These are phyloP conservation scores for Corylus americana DNA, from an alignment of 306 rosid species.

Conservation along the genomic window DNA sequence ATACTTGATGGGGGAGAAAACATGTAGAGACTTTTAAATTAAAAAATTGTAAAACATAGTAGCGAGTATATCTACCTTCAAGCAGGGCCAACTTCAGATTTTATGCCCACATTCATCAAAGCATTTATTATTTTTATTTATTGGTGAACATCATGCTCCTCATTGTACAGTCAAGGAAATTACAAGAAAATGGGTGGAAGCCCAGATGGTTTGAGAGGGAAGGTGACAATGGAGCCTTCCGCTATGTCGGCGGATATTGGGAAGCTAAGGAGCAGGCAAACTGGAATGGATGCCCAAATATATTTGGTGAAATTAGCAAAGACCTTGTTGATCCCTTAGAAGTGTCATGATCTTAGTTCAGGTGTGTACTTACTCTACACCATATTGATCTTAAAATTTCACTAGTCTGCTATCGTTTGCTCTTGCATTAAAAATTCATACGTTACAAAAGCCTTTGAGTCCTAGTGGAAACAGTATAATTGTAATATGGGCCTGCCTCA, in stretches of 20 bases:
- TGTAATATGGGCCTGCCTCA: neutral
- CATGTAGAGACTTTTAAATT: neutral
- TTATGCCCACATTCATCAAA: neutral
- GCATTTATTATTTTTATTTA: neutral
- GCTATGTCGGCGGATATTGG: slow-evolving; percentile 87
- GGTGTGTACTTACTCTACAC: slow-evolving; percentile 35
- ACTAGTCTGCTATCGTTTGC: neutral
- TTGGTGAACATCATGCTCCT: slow-evolving; percentile 13
- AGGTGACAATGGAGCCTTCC: slow-evolving; percentile 66
- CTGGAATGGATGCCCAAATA: slow-evolving; percentile 85
- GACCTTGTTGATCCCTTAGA: slow-evolving; percentile 35
- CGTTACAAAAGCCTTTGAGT: no score
- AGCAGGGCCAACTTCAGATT: neutral
- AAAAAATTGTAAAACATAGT: neutral
- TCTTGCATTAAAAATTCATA: neutral
- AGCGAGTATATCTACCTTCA: neutral
- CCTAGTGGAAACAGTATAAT: no score
- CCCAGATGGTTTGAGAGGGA: slow-evolving; percentile 85
- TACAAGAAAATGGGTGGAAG: slow-evolving; percentile 97
- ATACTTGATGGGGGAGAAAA: neutral
- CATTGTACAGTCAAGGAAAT: slow-evolving; percentile 70
- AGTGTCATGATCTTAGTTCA: slow-evolving; percentile 51
- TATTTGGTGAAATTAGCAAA: slow-evolving; percentile 75
- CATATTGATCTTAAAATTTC: neutral
- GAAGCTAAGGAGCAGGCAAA: slow-evolving; percentile 66